phyloP scores from a whole-genome alignment of 805 yeast genomes.

The Candida endomychidarum region DNA sequence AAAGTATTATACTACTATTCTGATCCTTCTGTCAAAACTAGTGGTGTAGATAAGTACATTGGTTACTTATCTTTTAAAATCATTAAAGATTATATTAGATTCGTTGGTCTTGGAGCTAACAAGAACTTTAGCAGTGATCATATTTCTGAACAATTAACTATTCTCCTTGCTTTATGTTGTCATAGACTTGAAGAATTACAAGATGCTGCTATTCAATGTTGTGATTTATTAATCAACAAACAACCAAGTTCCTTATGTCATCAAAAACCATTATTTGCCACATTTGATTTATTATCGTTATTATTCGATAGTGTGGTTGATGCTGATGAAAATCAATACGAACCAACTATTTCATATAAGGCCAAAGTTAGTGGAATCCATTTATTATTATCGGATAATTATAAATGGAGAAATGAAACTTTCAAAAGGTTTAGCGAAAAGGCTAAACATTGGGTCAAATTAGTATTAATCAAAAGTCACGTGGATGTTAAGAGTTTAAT shows the following conservation, averaged over 20 bases:
- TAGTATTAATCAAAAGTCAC: conserved; percentile 56
- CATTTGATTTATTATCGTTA: conserved; percentile 77
- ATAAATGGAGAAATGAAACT: conserved; percentile 71
- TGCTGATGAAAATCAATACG: conserved; percentile 80
- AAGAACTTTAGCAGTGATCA: conserved; percentile 55
- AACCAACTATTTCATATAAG: conserved; percentile 71
- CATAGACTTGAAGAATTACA: conserved; percentile 76
- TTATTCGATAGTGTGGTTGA: conserved; percentile 79
- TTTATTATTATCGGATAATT: conserved; percentile 69
- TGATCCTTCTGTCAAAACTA: conserved; percentile 68
- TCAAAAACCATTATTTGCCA: conserved; percentile 66
- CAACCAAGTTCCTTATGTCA: conserved; percentile 82
- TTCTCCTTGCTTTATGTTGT: conserved; percentile 68
- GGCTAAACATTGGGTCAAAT: conserved; percentile 67
- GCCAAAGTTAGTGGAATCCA: conserved; percentile 45
- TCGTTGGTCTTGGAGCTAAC: conserved; percentile 53
- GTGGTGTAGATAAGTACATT: conserved; percentile 68
- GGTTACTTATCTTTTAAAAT: conserved; percentile 62
- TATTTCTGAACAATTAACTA: conserved; percentile 65
- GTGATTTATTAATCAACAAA: conserved; percentile 61
- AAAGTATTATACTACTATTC: conserved; percentile 75
- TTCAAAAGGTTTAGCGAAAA: conserved; percentile 56
- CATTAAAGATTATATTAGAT: conserved; percentile 53
- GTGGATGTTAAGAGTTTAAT: conserved; percentile 77
- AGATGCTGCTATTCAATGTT: conserved; percentile 73